Evolutionary conservation across 139 green algal genomes (phyloP).

Genomic region (Tetradesmus lagerheimii): DNA sequence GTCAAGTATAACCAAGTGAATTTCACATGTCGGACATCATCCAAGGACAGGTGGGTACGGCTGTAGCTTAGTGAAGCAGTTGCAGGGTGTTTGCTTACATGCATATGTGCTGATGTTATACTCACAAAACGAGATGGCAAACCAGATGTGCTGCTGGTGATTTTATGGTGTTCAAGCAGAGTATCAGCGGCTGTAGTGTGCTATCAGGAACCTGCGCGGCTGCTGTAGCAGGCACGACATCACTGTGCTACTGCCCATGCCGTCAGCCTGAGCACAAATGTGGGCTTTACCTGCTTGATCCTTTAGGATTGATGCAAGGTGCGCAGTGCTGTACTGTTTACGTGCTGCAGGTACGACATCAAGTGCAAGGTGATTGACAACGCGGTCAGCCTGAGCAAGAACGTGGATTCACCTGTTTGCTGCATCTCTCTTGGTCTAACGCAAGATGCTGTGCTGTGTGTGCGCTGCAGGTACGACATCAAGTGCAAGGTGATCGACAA

Average conservation of each 20-base stretch:
- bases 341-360: constrained; percentile 39
- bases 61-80: too few relatives aligned
- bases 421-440: neutral
- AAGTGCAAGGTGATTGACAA: constrained; percentile 44
- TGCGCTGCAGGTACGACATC: constrained; percentile 43
- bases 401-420: neutral
- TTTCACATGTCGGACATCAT: too few relatives aligned
- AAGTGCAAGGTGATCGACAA: constrained; percentile 41
- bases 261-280: neutral
- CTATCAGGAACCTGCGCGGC: too few relatives aligned
- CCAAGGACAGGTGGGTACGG: constrained; percentile 39
- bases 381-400: constrained; percentile 3
- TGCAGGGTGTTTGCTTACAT: too few relatives aligned
- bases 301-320: neutral
- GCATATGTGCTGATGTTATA: too few relatives aligned
- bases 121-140: too few relatives aligned
- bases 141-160: too few relatives aligned
- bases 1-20: constrained; percentile 10
- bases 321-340: neutral
- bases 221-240: too few relatives aligned
- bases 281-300: neutral
- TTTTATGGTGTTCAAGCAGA: too few relatives aligned
- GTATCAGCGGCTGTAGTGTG: too few relatives aligned
- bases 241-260: constrained; percentile 39
- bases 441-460: neutral